phyloP scores from a whole-genome alignment of 345 rosid species.

The Pistacia integerrima region DNA sequence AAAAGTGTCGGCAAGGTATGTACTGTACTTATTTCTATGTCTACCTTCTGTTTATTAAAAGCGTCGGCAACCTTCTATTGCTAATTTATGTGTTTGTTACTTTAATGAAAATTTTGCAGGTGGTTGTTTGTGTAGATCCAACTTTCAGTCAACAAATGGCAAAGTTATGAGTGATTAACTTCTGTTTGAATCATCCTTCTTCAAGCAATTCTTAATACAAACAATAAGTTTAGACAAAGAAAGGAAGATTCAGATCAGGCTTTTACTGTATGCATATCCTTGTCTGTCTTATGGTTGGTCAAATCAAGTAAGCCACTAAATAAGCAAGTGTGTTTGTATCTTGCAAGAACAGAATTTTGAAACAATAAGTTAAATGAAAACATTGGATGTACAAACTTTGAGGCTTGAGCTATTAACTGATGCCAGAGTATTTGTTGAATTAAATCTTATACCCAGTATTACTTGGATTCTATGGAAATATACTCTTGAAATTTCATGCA shows the following conservation, averaged over 20 bases:
- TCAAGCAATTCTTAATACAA: no score
- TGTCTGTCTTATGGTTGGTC: background rate
- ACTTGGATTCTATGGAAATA: no score
- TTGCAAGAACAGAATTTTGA: no score
- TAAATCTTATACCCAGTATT: no score
- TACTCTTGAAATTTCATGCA: no score
- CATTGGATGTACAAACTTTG: no score
- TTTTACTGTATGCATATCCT: background rate
- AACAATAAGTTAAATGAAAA: no score
- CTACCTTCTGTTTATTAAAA: background rate
- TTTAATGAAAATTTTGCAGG: constrained; percentile 41
- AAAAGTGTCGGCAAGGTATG: constrained; percentile 93
- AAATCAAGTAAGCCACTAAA: background rate
- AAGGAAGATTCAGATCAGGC: background rate
- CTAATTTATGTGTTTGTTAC: background rate
- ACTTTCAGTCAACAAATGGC: constrained; percentile 53
- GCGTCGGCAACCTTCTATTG: no score
- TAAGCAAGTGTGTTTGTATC: no score
- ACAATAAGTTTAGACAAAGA: background rate
- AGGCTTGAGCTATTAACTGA: no score
- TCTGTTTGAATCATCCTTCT: background rate
- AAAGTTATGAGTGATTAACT: constrained; percentile 46
- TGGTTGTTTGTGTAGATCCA: constrained; percentile 83
- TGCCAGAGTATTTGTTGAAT: no score
- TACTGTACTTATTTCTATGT: background rate